phyloP scores from a whole-genome alignment of 2,329 filamentous ascomycete genomes.

The Curvularia verruculosa region DNA sequence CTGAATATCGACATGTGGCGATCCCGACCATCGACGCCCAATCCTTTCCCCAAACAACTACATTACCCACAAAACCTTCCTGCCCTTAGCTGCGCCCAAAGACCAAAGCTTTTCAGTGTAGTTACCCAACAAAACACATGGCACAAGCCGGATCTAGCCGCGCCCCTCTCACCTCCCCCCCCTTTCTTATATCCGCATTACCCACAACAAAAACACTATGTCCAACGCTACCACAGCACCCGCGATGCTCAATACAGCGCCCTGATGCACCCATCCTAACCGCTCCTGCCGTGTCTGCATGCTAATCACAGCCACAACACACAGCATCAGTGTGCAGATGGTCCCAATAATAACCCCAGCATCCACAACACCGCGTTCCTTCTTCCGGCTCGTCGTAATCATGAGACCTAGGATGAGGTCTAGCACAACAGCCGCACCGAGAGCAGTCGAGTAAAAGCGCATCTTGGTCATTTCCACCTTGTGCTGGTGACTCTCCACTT shows the following conservation, averaged over 20 bases:
- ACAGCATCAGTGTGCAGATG: conserved; percentile 63
- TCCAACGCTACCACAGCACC: conserved; percentile 37
- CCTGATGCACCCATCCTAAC: conserved; percentile 42
- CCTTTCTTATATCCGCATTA: conserved; percentile 24
- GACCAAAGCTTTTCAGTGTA: not conserved
- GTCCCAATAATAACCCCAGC: conserved; percentile 73
- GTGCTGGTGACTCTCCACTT: conserved; percentile 39
- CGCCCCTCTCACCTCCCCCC: too few species aligned
- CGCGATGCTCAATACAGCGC: conserved; percentile 33
- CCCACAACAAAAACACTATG: conserved; percentile 41
- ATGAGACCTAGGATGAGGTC: conserved; percentile 69
- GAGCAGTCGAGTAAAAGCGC: conserved; percentile 56
- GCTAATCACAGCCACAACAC: conserved; percentile 38
- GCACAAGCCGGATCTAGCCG: not conserved
- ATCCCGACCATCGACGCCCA: conserved; percentile 6
- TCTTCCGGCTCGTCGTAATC: conserved; percentile 70
- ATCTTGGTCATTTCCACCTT: conserved; percentile 46
- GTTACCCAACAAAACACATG: conserved; percentile 8
- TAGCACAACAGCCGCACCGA: conserved; percentile 66
- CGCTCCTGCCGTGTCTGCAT: conserved; percentile 40
- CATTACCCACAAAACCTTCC: conserved; percentile 1
- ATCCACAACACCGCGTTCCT: conserved; percentile 73
- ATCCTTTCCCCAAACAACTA: conserved; percentile 6
- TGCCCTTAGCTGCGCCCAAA: too few species aligned
- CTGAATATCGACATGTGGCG: not conserved